Base-by-base conservation (phyloP, 164 flowering plant genomes). In the Cinnamomum micranthum region DNA sequence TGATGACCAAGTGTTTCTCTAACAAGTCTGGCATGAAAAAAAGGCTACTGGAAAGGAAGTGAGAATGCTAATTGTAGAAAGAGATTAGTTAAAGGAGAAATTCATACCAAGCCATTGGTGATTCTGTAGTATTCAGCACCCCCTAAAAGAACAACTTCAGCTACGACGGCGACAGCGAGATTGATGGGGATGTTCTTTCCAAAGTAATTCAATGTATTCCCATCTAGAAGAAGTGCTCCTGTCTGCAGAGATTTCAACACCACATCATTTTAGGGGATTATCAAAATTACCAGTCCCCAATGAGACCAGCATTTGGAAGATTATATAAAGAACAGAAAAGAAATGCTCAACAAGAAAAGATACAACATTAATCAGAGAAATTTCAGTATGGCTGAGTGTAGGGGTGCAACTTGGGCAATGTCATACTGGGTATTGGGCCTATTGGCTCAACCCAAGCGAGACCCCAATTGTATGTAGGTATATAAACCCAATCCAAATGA, bases 101-200 rank as follows among this genome's bases (percentile, higher is more conserved):
- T 28, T 67, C 50, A 31, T 86, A 95, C 99, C 97, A 95, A 83
- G 72, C 87, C 97, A 65, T 95, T 95, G 83, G 65, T 95, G 69
- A 95, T 85, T 88, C 99, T 93, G 92, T 93, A 95, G 76, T 95
- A 95, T 77, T 95, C 99, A 6, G 99, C 99, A 60, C 99, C 98
- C 13, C 99, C 99, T 50, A 95, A 69, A 76, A 95, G 97, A 75
- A 93, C 83, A 76, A 95, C 84, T 84, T 95, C 98, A 66, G 99
- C 97, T 73, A 86, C 25, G 50, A 95, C 97, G 73, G 99, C 99
- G 33, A 87, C 11, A 13, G 85, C 75, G 25, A 95, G 99, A 71
- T 95, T 95, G 88, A 95, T 91, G 50, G 98, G 99, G 77, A 95
- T 95, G 84, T 87, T 87, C 85, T 91, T 92, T 47, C 99, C 99